These are phyloP conservation scores for Bocquillonia castaneifolia DNA, from an alignment of 441 rosid genomes.

Conservation along the genomic window DNA sequence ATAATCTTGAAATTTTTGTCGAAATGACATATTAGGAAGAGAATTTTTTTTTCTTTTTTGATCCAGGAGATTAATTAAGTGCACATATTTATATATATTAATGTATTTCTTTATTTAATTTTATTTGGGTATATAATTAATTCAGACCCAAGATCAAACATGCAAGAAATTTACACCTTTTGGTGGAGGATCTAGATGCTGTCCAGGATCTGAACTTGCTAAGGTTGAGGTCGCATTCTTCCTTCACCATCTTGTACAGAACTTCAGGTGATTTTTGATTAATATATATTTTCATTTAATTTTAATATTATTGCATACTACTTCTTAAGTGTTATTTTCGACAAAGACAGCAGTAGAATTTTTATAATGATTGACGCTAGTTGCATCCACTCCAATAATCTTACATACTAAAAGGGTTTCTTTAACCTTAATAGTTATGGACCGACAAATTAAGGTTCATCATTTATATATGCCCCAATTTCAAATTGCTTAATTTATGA, in stretches of 20 bases:
- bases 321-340: neutral
- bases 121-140: neutral
- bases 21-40: neutral
- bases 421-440: neutral
- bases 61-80: no score
- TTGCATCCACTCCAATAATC: neutral
- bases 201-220: conserved; percentile 68
- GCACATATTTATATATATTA: no score
- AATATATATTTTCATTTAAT: neutral
- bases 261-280: conserved; percentile 38
- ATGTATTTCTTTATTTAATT: neutral
- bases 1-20: neutral
- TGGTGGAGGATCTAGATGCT: conserved; percentile 66
- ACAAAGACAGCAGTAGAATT: neutral
- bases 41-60: neutral
- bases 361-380: neutral
- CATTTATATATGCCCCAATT: no score
- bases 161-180: conserved; percentile 58
- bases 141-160: conserved; percentile 40
- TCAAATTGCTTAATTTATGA: no score
- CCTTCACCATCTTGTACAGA: conserved; percentile 57
- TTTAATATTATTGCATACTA: neutral
- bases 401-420: neutral
- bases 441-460: neutral
- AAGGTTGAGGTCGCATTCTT: conserved; percentile 60